phyloP scores from a whole-genome alignment of 176 grass and related monocot species.

The Otatea glauca region DNA sequence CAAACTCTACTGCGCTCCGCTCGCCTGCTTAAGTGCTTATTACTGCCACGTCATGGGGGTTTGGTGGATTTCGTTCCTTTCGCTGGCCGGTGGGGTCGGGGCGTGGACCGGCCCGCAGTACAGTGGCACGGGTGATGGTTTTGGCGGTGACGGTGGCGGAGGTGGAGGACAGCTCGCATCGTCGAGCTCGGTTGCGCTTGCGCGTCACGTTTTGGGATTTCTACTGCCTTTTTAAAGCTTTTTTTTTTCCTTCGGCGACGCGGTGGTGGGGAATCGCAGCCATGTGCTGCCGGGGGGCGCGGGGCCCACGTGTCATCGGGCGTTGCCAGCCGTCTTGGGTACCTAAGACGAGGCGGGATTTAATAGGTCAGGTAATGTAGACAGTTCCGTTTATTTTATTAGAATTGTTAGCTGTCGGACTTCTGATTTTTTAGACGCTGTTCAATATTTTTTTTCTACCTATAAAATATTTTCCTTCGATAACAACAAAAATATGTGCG shows the following conservation, averaged over 20 bases:
- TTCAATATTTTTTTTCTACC: too few species aligned
- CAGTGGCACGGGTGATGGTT: background rate
- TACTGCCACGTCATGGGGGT: background rate
- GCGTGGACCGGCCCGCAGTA: fast-evolving
- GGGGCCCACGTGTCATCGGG: background rate
- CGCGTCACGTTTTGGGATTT: conserved; percentile 23
- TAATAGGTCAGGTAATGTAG: conserved; percentile 18
- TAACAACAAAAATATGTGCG: too few species aligned
- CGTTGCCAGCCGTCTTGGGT: background rate
- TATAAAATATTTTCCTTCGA: too few species aligned
- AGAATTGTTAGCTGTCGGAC: too few species aligned
- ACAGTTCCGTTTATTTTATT: background rate
- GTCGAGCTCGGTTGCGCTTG: conserved; percentile 33
- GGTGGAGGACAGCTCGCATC: conserved; percentile 51
- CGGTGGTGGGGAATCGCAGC: conserved; percentile 25
- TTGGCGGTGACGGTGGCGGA: conserved; percentile 4
- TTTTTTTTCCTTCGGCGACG: conserved; percentile 2
- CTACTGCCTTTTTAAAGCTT: background rate
- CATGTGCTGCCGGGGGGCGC: conserved; percentile 20
- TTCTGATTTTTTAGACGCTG: too few species aligned
- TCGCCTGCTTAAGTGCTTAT: background rate
- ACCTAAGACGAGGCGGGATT: conserved; percentile 2
- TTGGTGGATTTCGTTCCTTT: background rate
- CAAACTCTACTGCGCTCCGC: background rate
- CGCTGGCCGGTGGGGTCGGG: conserved; percentile 9